Conservation (phyloP, 306 rosid genomes). For the Fragaria iinumae region DNA sequence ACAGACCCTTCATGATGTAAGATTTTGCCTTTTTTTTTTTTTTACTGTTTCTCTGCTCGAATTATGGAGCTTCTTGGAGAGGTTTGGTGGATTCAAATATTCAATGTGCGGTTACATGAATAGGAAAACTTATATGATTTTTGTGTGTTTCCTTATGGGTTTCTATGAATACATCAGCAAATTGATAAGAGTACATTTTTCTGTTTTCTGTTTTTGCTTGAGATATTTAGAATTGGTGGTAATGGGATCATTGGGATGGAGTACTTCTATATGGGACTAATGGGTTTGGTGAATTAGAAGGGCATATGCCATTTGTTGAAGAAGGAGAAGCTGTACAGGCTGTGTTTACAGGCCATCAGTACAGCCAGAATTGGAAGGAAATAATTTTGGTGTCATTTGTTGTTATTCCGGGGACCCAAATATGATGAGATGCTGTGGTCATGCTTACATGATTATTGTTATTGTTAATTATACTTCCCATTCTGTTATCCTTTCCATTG, state of each 20-base stretch:
- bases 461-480: neutral
- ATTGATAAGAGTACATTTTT: neutral
- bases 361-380: neutral
- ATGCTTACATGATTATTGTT: neutral
- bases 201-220: neutral
- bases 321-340: neutral
- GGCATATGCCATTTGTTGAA: slow-evolving; percentile 2
- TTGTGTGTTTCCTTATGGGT: neutral
- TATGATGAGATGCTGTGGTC: slow-evolving; percentile 5
- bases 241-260: neutral
- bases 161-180: neutral
- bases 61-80: neutral
- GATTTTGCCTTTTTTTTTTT: neutral
- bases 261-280: neutral
- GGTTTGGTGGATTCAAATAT: neutral
- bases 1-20: neutral
- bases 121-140: neutral
- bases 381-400: neutral
- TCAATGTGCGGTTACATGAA: neutral
- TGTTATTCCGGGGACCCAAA: neutral
- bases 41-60: neutral
- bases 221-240: neutral
- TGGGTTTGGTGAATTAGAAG: neutral
- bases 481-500: neutral
- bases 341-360: slow-evolving; percentile 1